Evolutionary conservation across 805 yeast genomes (phyloP), one percentile per base, ranked within the genome.

Genomic region (Wickerhamomyces tratensis): DNA sequence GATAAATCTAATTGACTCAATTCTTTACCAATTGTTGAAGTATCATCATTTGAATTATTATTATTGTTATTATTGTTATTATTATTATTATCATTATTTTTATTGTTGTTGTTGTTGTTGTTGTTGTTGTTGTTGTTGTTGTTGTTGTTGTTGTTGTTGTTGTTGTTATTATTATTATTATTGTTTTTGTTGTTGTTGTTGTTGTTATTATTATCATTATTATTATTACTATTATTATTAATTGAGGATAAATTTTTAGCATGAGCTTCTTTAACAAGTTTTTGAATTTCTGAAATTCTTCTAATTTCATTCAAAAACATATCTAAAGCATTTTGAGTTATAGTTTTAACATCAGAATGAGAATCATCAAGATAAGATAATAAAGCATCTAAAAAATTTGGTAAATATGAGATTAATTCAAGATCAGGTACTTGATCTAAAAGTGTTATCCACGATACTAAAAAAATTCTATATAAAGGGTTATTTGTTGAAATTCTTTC

Each of bases 381-480:
- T 46, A 91, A 65, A 0, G 93, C 96, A 39, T 88, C 93, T 35
- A 93, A 67, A 57, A 93, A 87, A 35, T 89, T 84, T 1, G 98
- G 96, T 39, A 93, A 67, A 57, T 84, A 93, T 0, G 94, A 76
- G 15, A 93, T 78, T 44, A 93, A 67, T 52, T 91, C 96, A 42
- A 91, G 68, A 41, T 91, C 94, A 0, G 98, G 98, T 7, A 89
- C 86, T 10, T 93, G 87, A 61, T 91, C 93, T 39, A 93, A 68
- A n/a, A 93, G 74, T 49, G 87, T 83, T 39, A 93, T 72, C 98
- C 98, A 93, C 41, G 94, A 86, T 11, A 93, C 91, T 43, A 93
- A 66, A 54, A 93, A 93, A 65, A 87, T 82, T 49, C 96, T 73
- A 0, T 97, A 88, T 55, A 84, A 86, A 2, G 98, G 96, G 53